phyloP scores from a whole-genome alignment of 306 rosid species.

The Corylus americana region DNA sequence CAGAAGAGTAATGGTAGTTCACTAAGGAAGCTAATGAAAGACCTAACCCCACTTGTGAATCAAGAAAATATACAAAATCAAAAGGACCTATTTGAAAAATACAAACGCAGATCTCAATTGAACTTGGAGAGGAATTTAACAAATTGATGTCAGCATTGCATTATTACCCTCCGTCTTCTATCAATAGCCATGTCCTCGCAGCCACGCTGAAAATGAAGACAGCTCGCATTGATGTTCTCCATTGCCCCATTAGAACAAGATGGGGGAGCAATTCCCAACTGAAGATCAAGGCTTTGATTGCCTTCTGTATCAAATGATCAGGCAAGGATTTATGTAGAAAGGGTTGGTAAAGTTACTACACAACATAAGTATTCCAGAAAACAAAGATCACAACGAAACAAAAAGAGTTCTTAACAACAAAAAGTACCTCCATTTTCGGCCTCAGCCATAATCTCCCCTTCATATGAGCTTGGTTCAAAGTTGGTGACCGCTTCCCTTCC shows the following conservation, averaged over 20 bases:
- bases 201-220: constrained; percentile 44
- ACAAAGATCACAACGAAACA: not conserved
- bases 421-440: constrained; percentile 52
- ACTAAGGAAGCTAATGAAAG: not conserved
- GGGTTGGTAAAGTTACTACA: not conserved
- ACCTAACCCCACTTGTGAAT: not conserved
- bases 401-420: not conserved
- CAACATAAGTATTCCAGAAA: not conserved
- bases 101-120: constrained; percentile 5
- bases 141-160: constrained; percentile 24
- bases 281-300: constrained; percentile 72
- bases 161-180: constrained; percentile 55
- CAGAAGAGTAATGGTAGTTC: constrained; percentile 5
- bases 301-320: constrained; percentile 36
- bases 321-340: not conserved
- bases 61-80: constrained; percentile 3
- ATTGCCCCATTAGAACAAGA: constrained; percentile 41
- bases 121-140: not conserved
- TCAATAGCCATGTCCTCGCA: constrained; percentile 44
- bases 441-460: constrained; percentile 54
- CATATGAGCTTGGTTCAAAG: constrained; percentile 68
- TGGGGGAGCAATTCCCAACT: constrained; percentile 78
- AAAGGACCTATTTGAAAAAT: not conserved
- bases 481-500: constrained; percentile 92
- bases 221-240: constrained; percentile 33